Percentiles rank a stretch among this genome's conserved stretches.
Evolutionary conservation across 768 basidiomycete species (phyloP).

Genomic region (Cystobasidium tubakii): DNA sequence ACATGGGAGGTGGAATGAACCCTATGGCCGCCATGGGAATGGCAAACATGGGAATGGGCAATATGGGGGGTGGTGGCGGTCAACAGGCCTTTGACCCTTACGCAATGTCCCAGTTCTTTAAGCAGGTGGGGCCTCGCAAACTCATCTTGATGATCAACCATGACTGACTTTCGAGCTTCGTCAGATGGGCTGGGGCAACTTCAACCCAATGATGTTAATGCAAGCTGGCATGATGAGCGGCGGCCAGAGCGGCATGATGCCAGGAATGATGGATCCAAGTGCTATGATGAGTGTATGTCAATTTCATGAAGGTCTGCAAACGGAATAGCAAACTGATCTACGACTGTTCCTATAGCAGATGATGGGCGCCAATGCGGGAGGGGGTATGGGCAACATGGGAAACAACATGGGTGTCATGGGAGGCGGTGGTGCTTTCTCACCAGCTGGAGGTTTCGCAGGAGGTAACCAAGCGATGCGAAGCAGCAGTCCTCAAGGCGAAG

Average conservation of each 20-base stretch:
- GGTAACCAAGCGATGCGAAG: not conserved
- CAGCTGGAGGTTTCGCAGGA: constrained; percentile 7
- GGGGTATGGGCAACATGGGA: not conserved
- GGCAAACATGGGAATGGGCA: constrained; percentile 27
- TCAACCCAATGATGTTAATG: constrained; percentile 49
- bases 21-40: constrained; percentile 27
- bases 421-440: not conserved
- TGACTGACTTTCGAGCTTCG: constrained; percentile 42
- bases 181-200: constrained; percentile 46
- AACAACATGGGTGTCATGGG: constrained; percentile 29
- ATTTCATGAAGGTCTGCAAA: no score
- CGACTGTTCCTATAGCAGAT: constrained; percentile 3
- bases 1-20: constrained; percentile 24
- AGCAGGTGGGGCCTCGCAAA: constrained; percentile 65
- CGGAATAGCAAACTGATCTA: no score
- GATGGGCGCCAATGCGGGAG: constrained; percentile 3
- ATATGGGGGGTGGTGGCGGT: not conserved
- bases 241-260: constrained; percentile 46
- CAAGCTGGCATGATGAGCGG: constrained; percentile 38
- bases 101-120: constrained; percentile 84
- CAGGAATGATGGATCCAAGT: constrained; percentile 48
- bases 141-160: constrained; percentile 44
- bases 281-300: constrained; percentile 26
- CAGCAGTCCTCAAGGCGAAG: not conserved
- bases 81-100: constrained; percentile 71